A percentile compares a stretch with the other conserved stretches of the same genome.
Conservation (phyloP, 2,329 filamentous ascomycete genomes). For the Intubia oerlemansii region DNA sequence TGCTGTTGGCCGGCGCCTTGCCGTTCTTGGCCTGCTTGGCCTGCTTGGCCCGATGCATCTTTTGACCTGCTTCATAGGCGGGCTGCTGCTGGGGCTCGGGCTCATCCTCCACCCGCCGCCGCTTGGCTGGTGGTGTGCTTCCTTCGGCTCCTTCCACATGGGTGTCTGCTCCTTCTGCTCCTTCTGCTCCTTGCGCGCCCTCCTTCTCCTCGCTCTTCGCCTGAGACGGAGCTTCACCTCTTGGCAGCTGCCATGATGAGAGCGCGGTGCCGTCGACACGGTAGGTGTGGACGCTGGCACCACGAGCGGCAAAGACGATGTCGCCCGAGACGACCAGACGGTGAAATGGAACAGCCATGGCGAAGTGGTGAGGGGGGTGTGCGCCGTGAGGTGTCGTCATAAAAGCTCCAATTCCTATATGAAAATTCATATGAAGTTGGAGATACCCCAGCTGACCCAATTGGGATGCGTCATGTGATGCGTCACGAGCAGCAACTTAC, state of each 20-base stretch:
- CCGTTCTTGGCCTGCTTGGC: background rate
- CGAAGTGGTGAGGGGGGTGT: too few species aligned
- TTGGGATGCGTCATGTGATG: too few species aligned
- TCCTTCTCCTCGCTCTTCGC: background rate
- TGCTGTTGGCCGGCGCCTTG: slow-evolving; percentile 12
- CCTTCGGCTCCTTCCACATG: too few species aligned
- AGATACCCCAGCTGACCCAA: too few species aligned
- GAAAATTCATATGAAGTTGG: too few species aligned
- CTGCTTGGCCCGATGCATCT: background rate
- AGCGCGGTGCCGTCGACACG: slow-evolving; percentile 33
- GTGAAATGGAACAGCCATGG: slow-evolving; percentile 34
- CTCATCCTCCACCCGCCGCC: background rate
- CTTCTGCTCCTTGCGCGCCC: slow-evolving; percentile 7
- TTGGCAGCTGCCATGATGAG: slow-evolving; percentile 35
- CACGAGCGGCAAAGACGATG: slow-evolving; percentile 52
- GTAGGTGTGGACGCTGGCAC: slow-evolving; percentile 49
- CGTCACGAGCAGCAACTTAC: too few species aligned
- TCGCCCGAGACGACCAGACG: slow-evolving; percentile 31
- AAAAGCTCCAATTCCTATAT: too few species aligned
- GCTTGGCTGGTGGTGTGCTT: too few species aligned
- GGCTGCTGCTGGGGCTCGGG: background rate
- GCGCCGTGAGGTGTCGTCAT: too few species aligned
- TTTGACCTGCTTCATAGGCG: too few species aligned
- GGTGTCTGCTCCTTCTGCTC: slow-evolving; percentile 17
- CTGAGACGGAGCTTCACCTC: slow-evolving; percentile 5